phyloP scores from a whole-genome alignment of 1,284 basidiomycete species.

The Leccinum ambiguum region DNA sequence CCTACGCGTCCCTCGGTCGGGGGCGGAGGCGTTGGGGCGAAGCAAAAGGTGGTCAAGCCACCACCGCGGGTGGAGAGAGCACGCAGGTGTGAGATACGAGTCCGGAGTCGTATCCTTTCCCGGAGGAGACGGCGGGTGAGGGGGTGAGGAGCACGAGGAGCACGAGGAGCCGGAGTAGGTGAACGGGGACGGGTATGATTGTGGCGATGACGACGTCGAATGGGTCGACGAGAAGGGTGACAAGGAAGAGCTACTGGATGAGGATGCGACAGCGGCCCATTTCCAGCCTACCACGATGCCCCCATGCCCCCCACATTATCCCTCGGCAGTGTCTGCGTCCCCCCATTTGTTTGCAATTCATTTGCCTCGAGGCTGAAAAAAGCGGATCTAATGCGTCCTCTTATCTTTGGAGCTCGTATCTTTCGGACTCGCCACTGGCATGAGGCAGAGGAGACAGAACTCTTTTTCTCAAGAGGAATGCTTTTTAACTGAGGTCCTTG shows the following conservation, averaged over 20 bases:
- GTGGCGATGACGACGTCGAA: conserved; percentile 42
- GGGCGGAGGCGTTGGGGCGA: not conserved
- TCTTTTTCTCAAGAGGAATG: conserved; percentile 26
- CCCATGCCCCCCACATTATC: no score
- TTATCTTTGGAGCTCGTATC: conserved; percentile 20
- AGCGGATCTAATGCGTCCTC: conserved; percentile 4
- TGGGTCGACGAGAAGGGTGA: no score
- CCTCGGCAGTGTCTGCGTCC: not conserved
- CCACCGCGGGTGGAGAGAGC: conserved; percentile 71
- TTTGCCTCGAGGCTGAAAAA: conserved; percentile 31
- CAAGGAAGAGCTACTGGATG: no score
- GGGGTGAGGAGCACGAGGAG: conserved; percentile 36
- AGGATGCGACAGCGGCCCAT: no score
- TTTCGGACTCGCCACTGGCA: conserved; percentile 16
- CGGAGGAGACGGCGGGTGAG: conserved; percentile 58
- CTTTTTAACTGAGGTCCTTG: conserved; percentile 21
- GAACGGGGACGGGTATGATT: conserved; percentile 39
- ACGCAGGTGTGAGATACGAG: conserved; percentile 81
- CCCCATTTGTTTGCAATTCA: conserved; percentile 3
- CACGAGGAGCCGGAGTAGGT: conserved; percentile 39
- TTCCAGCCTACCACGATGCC: no score
- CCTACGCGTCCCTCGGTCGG: not conserved
- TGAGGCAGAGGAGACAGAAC: conserved; percentile 10
- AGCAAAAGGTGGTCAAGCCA: conserved; percentile 45
- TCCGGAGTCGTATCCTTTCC: conserved; percentile 61